These are phyloP conservation scores for Cajanus cajan DNA, from an alignment of 306 rosid species.

Conservation along the genomic window DNA sequence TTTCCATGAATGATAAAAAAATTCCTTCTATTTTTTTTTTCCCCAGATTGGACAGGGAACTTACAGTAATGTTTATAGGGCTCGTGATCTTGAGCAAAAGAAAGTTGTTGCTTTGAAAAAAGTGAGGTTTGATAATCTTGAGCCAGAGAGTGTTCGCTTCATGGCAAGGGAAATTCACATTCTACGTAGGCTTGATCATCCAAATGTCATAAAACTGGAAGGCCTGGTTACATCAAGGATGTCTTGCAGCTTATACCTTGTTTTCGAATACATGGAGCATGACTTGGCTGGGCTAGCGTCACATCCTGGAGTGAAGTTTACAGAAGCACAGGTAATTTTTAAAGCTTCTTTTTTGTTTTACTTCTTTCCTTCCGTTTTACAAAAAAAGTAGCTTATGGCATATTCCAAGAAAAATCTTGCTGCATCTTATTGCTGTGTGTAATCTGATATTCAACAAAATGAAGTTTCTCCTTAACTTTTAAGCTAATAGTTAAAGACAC, in stretches of 20 bases:
- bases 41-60: constrained; percentile 94
- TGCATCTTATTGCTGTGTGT: not conserved
- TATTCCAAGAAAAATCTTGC: not conserved
- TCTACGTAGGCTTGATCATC: constrained; percentile 88
- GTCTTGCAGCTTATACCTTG: constrained; percentile 96
- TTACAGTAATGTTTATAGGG: constrained; percentile 87
- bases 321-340: constrained; percentile 81
- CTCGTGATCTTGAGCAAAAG: constrained; percentile 90
- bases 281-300: constrained; percentile 92
- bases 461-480: not conserved
- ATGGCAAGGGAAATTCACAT: constrained; percentile 96
- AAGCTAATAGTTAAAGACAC: not conserved
- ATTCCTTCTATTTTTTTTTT: constrained; percentile 19
- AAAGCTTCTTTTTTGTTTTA: constrained; percentile 19
- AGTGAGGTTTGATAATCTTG: constrained; percentile 92
- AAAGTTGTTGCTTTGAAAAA: constrained; percentile 89
- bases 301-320: constrained; percentile 81
- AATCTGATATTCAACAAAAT: not conserved
- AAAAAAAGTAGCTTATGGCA: not conserved
- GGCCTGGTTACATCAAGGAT: constrained; percentile 93
- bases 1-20: not conserved
- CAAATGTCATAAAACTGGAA: constrained; percentile 80
- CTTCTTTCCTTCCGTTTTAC: not conserved
- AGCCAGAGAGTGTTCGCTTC: constrained; percentile 95
- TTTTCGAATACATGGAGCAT: constrained; percentile 95